These are phyloP conservation scores for Cercospora beticola DNA, from an alignment of 2,329 filamentous ascomycete species.

Conservation along the genomic window DNA sequence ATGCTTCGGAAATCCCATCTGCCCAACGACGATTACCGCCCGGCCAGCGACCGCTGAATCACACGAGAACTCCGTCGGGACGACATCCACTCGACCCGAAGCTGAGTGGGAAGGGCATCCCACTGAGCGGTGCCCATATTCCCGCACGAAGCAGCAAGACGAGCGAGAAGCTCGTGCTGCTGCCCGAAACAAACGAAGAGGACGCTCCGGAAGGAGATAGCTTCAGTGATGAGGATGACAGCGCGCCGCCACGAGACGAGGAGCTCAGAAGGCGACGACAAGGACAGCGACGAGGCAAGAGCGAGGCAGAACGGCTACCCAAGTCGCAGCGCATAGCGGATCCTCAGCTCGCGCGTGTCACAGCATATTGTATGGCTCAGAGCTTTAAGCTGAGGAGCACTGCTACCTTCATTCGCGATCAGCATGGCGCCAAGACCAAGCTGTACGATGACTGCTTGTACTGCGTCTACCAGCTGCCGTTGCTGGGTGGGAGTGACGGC, in stretches of 20 bases:
- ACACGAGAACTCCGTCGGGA: conserved; percentile 51
- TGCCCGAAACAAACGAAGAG: conserved; percentile 73
- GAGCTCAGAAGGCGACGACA: conserved; percentile 65
- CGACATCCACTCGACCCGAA: conserved; percentile 55
- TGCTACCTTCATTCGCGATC: conserved; percentile 83
- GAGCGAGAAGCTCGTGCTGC: conserved; percentile 91
- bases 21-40: conserved; percentile 79
- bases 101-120: conserved; percentile 54
- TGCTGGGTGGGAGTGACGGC: conserved; percentile 81
- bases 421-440: conserved; percentile 89
- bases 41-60: conserved; percentile 50
- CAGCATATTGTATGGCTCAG: conserved; percentile 94
- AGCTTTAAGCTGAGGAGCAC: conserved; percentile 85
- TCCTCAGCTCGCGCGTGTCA: conserved; percentile 77
- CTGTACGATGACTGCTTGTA: conserved; percentile 98
- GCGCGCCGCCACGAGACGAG: conserved; percentile 64
- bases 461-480: conserved; percentile 86
- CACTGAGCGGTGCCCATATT: conserved; percentile 50
- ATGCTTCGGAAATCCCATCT: conserved; percentile 91
- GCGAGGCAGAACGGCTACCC: conserved; percentile 87
- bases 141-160: conserved; percentile 89
- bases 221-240: conserved; percentile 54
- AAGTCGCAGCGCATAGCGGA: conserved; percentile 79
- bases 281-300: conserved; percentile 67
- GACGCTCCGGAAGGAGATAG: conserved; percentile 48